Percentiles rank a stretch among this genome's conserved stretches.
Evolutionary conservation across 2,329 filamentous ascomycete genomes (phyloP).

Genomic region (Talaromyces sp.): DNA sequence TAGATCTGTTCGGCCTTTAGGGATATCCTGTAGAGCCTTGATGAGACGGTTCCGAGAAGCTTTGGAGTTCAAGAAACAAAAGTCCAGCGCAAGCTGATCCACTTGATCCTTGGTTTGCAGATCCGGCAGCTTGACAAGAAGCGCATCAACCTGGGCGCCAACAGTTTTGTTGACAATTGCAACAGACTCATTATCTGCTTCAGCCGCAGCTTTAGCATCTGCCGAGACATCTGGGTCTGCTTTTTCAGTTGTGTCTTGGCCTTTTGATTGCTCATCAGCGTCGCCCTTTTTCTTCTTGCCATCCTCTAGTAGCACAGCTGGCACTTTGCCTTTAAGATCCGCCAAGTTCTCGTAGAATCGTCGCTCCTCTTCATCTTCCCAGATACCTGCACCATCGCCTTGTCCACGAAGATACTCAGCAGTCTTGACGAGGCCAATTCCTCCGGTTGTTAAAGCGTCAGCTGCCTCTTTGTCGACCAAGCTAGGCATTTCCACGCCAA

Average conservation of each 20-base stretch:
- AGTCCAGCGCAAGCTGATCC: slow-evolving; percentile 90
- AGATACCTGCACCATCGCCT: slow-evolving; percentile 87
- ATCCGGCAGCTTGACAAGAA: slow-evolving; percentile 84
- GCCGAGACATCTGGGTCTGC: slow-evolving; percentile 41
- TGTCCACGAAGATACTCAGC: slow-evolving; percentile 89
- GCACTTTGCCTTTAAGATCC: slow-evolving; percentile 92
- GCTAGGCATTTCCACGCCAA: slow-evolving; percentile 91
- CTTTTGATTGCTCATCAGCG: slow-evolving; percentile 71
- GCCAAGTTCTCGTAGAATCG: slow-evolving; percentile 97
- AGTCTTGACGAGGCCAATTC: slow-evolving; percentile 89
- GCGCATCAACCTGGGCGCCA: slow-evolving; percentile 89
- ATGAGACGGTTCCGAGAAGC: slow-evolving; percentile 91
- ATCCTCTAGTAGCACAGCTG: slow-evolving; percentile 87
- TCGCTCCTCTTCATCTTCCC: slow-evolving; percentile 97
- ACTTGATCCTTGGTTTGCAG: slow-evolving; percentile 87
- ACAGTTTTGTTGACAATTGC: slow-evolving; percentile 97
- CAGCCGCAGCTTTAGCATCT: slow-evolving; percentile 50
- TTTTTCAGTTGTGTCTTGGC: slow-evolving; percentile 41
- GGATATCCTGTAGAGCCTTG: slow-evolving; percentile 89
- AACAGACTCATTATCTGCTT: slow-evolving; percentile 79
- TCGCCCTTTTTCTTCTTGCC: slow-evolving; percentile 90
- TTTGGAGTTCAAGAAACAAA: slow-evolving; percentile 98
- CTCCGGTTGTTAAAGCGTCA: slow-evolving; percentile 63
- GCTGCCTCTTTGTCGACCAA: slow-evolving; percentile 76
- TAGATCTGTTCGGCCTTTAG: slow-evolving; percentile 87